Conservation (phyloP, 495 filamentous ascomycete genomes). For the Achaetomiella virescens region DNA sequence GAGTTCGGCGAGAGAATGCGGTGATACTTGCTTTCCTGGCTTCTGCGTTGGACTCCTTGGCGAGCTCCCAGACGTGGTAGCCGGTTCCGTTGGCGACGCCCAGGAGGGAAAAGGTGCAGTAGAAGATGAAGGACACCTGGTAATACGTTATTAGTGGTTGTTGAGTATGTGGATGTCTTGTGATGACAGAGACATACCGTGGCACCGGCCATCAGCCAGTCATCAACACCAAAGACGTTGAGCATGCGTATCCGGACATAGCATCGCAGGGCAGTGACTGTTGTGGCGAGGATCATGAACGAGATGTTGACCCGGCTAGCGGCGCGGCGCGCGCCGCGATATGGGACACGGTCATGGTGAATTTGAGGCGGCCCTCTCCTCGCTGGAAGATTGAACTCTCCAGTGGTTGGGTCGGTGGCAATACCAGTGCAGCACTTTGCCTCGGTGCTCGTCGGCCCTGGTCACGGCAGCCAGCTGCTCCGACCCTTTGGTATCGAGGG, state of each 20-base stretch:
- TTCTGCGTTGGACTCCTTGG: not conserved
- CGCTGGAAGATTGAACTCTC: too few relatives aligned
- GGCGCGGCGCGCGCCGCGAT: not conserved
- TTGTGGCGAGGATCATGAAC: slow-evolving; percentile 1
- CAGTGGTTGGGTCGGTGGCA: too few relatives aligned
- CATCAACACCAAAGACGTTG: slow-evolving; percentile 14
- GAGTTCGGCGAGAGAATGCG: not conserved
- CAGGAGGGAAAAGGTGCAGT: slow-evolving; percentile 9
- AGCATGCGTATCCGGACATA: slow-evolving; percentile 15
- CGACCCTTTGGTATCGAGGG: too few relatives aligned
- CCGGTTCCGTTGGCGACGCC: slow-evolving; percentile 13
- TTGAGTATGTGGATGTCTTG: not conserved
- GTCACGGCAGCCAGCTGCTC: too few relatives aligned
- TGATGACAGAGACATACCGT: not conserved
- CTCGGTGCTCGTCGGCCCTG: too few relatives aligned
- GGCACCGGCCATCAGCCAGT: slow-evolving; percentile 14
- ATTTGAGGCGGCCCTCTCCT: too few relatives aligned
- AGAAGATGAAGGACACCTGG: slow-evolving; percentile 7
- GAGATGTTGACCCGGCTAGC: slow-evolving; percentile 9
- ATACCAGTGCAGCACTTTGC: too few relatives aligned
- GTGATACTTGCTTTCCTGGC: slow-evolving; percentile 12
- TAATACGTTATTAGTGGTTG: not conserved
- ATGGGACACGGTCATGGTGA: not conserved
- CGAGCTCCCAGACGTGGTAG: not conserved
- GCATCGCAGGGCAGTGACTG: slow-evolving; percentile 10